A percentile compares a stretch with the other conserved stretches of the same genome.
Conservation (phyloP, 2,329 filamentous ascomycete species). For the Helicocarpus griseus region DNA sequence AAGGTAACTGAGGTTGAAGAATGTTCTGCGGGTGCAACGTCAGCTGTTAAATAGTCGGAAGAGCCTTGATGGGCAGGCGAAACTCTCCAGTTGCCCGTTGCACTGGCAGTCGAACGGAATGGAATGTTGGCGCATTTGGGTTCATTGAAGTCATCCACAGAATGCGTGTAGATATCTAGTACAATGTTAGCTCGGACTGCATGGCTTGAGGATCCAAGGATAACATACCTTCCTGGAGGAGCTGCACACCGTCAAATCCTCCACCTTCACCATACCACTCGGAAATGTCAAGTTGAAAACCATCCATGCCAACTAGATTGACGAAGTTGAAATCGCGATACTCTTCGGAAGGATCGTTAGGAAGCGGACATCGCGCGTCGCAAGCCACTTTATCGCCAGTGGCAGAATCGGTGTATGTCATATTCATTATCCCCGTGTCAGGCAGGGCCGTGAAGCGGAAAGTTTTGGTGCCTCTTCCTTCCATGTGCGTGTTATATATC, state of each 20-base stretch:
- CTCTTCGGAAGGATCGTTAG: conserved; percentile 51
- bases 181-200: not conserved
- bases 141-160: conserved; percentile 80
- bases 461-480: conserved; percentile 77
- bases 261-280: conserved; percentile 80
- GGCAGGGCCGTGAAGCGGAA: conserved; percentile 81
- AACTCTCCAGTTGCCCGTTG: conserved; percentile 64
- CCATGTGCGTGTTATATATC: conserved; percentile 75
- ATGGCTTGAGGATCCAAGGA: not conserved
- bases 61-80: conserved; percentile 59
- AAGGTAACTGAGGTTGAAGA: conserved; percentile 64
- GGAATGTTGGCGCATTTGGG: conserved; percentile 62
- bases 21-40: conserved; percentile 49
- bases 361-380: conserved; percentile 76
- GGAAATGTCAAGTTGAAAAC: conserved; percentile 74
- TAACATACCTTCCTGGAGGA: conserved; percentile 62
- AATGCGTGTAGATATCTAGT: conserved; percentile 69
- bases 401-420: conserved; percentile 72
- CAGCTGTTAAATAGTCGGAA: conserved; percentile 63
- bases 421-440: conserved; percentile 87
- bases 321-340: conserved; percentile 92
- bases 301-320: conserved; percentile 77
- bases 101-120: conserved; percentile 55
- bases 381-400: conserved; percentile 62
- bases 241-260: conserved; percentile 74